phyloP scores from a whole-genome alignment of 345 rosid genomes.

The Populus nigra region DNA sequence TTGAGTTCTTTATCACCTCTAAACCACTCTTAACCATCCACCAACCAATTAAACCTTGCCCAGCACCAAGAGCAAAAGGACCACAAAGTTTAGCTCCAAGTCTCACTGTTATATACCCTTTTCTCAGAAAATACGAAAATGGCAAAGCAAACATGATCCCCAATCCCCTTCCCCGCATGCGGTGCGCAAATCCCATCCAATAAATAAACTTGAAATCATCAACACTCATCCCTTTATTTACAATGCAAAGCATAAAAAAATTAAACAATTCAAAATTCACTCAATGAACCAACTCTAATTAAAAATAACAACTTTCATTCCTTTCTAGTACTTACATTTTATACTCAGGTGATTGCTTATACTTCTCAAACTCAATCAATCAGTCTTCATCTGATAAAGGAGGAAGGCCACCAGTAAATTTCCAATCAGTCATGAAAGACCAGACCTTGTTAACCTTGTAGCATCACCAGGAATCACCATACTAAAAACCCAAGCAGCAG shows the following conservation, averaged over 20 bases:
- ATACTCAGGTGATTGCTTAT: slow-evolving; percentile 84
- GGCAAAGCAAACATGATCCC: slow-evolving; percentile 98
- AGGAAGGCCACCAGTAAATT: slow-evolving; percentile 78
- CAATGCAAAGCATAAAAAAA: slow-evolving; percentile 37
- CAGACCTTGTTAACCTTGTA: slow-evolving; percentile 82
- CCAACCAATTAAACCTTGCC: slow-evolving; percentile 97
- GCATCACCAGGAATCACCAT: slow-evolving; percentile 90
- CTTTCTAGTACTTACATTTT: slow-evolving; percentile 47
- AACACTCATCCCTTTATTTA: slow-evolving; percentile 87
- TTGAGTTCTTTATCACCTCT: slow-evolving; percentile 51
- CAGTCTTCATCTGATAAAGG: slow-evolving; percentile 83
- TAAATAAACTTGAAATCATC: slow-evolving; percentile 93
- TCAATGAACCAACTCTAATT: neutral
- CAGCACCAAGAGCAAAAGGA: slow-evolving; percentile 93
- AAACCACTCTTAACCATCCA: slow-evolving; percentile 99
- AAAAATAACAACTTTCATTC: neutral
- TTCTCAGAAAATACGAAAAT: slow-evolving; percentile 83
- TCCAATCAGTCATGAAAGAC: slow-evolving; percentile 98
- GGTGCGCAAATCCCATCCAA: slow-evolving; percentile 98
- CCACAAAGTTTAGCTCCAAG: slow-evolving; percentile 79
- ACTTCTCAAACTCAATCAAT: slow-evolving; percentile 77
- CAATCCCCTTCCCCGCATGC: slow-evolving; percentile 97
- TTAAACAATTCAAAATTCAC: neutral
- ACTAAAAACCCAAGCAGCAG: slow-evolving; percentile 92
- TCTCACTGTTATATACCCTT: slow-evolving; percentile 74